Conservation (phyloP, 2,329 filamentous ascomycete species). For the Delphinella strobiligena region DNA sequence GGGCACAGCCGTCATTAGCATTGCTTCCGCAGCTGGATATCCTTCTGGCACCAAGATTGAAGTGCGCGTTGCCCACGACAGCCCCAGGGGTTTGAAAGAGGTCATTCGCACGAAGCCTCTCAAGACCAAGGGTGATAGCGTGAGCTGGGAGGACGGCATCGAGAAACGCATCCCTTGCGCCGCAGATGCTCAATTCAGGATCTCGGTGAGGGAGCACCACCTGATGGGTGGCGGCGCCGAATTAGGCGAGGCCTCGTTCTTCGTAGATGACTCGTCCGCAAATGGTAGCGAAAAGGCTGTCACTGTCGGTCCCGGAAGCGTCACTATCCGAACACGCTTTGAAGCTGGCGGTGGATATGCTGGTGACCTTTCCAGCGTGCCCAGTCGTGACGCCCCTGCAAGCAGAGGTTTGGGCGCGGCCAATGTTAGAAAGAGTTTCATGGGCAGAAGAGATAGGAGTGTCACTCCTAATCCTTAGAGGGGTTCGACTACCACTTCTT, state of each 20-base stretch:
- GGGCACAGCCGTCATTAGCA: constrained; percentile 68
- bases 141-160: constrained; percentile 55
- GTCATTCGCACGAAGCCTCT: constrained; percentile 87
- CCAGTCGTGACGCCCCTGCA: constrained; percentile 2
- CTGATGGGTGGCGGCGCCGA: constrained; percentile 74
- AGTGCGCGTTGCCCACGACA: constrained; percentile 21
- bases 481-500: not conserved
- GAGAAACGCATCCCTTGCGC: constrained; percentile 62
- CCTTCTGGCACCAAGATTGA: constrained; percentile 30
- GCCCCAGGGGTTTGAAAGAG: constrained; percentile 56
- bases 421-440: constrained; percentile 9
- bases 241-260: constrained; percentile 78
- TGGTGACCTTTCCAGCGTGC: not conserved
- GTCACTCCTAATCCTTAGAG: constrained; percentile 5
- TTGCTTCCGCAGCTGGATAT: constrained; percentile 69
- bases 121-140: constrained; percentile 55
- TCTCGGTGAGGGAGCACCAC: constrained; percentile 75
- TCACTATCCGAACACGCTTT: constrained; percentile 66
- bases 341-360: constrained; percentile 18
- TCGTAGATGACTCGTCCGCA: constrained; percentile 68
- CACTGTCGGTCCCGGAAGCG: constrained; percentile 62
- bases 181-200: constrained; percentile 73
- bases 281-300: constrained; percentile 54
- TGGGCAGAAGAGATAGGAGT: constrained; percentile 9
- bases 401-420: constrained; percentile 2